These are phyloP conservation scores for Papiliotrema nemorosa DNA, from an alignment of 1,284 basidiomycete species.

Conservation along the genomic window DNA sequence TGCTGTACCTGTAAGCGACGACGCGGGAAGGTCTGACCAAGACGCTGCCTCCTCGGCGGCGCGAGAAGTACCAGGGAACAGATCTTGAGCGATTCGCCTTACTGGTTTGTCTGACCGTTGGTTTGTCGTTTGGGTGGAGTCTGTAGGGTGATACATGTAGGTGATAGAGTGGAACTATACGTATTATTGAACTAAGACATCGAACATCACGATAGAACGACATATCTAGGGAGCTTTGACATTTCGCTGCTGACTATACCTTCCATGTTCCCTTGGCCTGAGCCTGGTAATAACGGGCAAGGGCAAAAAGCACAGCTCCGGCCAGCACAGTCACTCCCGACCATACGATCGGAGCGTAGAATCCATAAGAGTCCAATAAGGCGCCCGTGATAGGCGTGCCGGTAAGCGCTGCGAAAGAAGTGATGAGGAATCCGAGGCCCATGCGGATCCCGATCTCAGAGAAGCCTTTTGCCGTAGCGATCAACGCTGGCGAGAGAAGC, in stretches of 20 bases:
- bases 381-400: constrained; percentile 46
- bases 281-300: constrained; percentile 12
- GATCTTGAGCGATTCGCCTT: no score
- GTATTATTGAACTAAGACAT: no score
- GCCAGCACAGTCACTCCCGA: constrained; percentile 23
- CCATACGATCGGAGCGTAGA: constrained; percentile 28
- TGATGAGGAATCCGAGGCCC: constrained; percentile 28
- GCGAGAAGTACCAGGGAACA: no score
- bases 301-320: constrained; percentile 16
- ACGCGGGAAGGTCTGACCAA: no score
- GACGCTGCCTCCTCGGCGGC: no score
- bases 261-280: constrained; percentile 29
- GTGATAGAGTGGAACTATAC: no score
- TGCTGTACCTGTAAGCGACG: no score
- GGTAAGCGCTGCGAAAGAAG: constrained; percentile 32
- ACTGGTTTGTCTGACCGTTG: no score
- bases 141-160: no score
- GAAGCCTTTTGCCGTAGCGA: constrained; percentile 20
- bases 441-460: constrained; percentile 31
- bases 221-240: no score
- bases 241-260: constrained; percentile 24
- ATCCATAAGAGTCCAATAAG: constrained; percentile 29
- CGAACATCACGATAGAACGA: no score
- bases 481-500: constrained; percentile 23
- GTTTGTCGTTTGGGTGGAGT: no score